Base-by-base conservation (phyloP, 225 moss, liverwort and hornwort species). In the Straminergon stramineum region DNA sequence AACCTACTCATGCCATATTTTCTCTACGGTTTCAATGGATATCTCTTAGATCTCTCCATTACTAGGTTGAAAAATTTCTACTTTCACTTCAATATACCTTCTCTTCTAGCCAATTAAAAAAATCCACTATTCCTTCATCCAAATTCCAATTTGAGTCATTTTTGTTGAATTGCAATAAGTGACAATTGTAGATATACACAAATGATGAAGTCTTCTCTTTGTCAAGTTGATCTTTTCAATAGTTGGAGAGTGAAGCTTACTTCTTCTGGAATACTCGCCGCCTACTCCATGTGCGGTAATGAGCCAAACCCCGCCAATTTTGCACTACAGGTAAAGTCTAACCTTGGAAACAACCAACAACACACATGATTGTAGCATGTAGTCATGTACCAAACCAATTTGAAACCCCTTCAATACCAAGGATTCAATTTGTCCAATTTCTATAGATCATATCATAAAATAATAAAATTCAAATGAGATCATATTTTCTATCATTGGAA, bases 221-320 rank as follows among this genome's bases (percentile, higher is more conserved):
- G 7, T 48, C 37, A 65, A 23, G 34, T 83, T 68, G 34, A 70
- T n/a, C 17, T 45, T 48, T 71, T 85, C 79, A 82, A 21, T 61
- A 71, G 52, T 39, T 79, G 87, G 80, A 65, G 37, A 76, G 30
- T 31, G 32, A 79, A 84, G 85, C 87, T 83, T 78, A 95, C 95
- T 78, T 91, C 87, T 95, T 95, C 10, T 84, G 89, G 17, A 95
- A 90, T 7, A 93, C 89, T 85, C 84, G 89, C 28, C 93, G 83
- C 81, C 95, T 91, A 92, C 91, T 92, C 92, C 91, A 89, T 32
- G 90, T 92, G 63, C 80, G 76, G 34, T 92, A 87, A 87, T 92
- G 91, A 75, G 89, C 92, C 23, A 92, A 58, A 35, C 89, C 89
- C 24, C 89, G 76, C 92, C 92, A 92, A 75, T 90, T 88, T 56